Conservation (phyloP, 352 stramenopile species). For the Phytophthora nicotianae region DNA sequence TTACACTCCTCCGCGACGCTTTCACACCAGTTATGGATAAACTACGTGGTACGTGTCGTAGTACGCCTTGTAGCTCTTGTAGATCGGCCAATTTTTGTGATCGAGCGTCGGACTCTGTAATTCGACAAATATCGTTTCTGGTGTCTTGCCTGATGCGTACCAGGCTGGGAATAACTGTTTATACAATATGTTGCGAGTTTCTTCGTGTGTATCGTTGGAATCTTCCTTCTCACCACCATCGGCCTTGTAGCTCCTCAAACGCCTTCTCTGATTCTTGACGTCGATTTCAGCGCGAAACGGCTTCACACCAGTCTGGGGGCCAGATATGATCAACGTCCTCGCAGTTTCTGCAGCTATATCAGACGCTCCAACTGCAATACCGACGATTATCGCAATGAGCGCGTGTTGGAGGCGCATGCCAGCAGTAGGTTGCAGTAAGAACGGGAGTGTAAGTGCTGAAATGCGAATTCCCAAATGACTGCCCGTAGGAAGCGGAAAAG, state of each 20-base stretch:
- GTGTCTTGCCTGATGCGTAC: constrained; percentile 2
- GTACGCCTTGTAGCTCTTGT: constrained; percentile 6
- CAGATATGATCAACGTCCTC: background rate
- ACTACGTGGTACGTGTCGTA: background rate
- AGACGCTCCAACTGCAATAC: background rate
- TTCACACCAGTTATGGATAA: background rate
- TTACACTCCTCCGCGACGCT: no score
- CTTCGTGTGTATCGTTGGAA: background rate
- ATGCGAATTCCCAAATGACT: no score
- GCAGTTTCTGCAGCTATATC: background rate
- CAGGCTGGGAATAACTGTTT: background rate
- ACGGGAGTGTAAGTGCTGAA: no score
- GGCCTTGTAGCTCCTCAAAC: background rate
- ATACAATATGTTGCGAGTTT: constrained; percentile 2
- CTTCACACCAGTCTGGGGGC: background rate
- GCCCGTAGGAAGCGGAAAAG: no score
- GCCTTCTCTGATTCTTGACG: background rate
- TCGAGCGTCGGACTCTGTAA: background rate
- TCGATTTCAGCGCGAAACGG: background rate
- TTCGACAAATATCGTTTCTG: background rate
- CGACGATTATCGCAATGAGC: no score
- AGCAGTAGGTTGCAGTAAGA: no score
- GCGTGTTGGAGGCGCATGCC: no score
- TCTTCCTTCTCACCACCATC: background rate
- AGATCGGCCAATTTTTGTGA: constrained; percentile 4